Percentiles rank a stretch among this genome's conserved stretches.
Conservation (phyloP, 305 asterid species). For the Fraxinus platypoda region DNA sequence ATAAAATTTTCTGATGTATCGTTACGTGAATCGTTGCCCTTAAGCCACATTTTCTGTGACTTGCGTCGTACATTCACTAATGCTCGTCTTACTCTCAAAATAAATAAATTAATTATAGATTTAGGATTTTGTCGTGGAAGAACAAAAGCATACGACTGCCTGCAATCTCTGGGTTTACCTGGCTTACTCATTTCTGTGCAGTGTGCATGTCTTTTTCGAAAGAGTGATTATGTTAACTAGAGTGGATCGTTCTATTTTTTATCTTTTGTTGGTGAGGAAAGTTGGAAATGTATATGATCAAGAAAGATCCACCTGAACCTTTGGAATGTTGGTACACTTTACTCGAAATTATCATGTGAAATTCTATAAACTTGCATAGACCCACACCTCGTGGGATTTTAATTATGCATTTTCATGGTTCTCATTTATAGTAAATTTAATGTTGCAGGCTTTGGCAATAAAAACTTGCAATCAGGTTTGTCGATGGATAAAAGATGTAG, state of each 20-base stretch:
- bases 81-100: neutral
- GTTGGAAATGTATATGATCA: neutral
- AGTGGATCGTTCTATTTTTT: neutral
- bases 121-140: neutral
- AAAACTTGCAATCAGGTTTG: constrained; percentile 86
- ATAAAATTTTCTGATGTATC: neutral
- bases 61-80: neutral
- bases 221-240: neutral
- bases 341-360: neutral
- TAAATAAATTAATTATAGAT: neutral
- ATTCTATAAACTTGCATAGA: neutral
- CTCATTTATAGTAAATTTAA: neutral
- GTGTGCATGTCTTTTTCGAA: neutral
- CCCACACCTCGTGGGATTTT: neutral
- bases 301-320: neutral
- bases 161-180: no score
- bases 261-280: neutral
- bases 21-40: neutral
- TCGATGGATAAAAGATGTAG: constrained; percentile 93
- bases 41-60: neutral
- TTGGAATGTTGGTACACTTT: neutral
- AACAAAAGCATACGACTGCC: neutral
- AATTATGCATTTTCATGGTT: neutral
- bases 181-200: neutral
- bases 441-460: constrained; percentile 85